These are phyloP conservation scores for Codiaeum variegatum DNA, from an alignment of 441 rosid species.

Conservation along the genomic window DNA sequence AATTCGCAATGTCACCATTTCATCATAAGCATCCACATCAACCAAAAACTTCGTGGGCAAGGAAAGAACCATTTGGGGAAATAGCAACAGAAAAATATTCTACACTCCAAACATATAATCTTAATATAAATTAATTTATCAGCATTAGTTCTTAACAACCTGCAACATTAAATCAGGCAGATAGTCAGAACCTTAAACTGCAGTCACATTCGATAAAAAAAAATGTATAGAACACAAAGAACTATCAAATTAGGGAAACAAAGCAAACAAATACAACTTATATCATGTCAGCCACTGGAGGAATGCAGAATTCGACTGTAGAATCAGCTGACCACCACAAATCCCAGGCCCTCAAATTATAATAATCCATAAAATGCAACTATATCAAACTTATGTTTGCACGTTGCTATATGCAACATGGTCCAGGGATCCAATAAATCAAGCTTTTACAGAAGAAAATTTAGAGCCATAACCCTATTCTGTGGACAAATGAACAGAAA, in stretches of 20 bases:
- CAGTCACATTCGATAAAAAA: not conserved
- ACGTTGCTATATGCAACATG: not conserved
- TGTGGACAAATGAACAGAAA: not conserved
- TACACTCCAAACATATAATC: not conserved
- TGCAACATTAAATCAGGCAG: not conserved
- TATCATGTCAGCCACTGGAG: slow-evolving; percentile 1
- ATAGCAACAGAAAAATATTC: too few species aligned
- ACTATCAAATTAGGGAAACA: not conserved
- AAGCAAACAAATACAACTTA: not conserved
- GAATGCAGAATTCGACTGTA: not conserved
- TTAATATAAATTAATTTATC: not conserved
- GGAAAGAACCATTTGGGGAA: too few species aligned
- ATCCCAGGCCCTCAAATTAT: not conserved
- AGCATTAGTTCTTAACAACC: not conserved
- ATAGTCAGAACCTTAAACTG: not conserved
- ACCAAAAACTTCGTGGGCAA: too few species aligned
- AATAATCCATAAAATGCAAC: not conserved
- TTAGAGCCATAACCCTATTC: not conserved
- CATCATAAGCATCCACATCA: too few species aligned
- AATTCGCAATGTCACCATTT: too few species aligned
- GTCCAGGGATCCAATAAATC: not conserved
- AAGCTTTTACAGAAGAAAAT: not conserved
- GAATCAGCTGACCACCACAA: not conserved
- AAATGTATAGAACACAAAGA: not conserved
- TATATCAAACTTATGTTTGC: not conserved